Evolutionary conservation across 1,139 yeast species (phyloP).

Genomic region (Suhomyces kunorum): DNA sequence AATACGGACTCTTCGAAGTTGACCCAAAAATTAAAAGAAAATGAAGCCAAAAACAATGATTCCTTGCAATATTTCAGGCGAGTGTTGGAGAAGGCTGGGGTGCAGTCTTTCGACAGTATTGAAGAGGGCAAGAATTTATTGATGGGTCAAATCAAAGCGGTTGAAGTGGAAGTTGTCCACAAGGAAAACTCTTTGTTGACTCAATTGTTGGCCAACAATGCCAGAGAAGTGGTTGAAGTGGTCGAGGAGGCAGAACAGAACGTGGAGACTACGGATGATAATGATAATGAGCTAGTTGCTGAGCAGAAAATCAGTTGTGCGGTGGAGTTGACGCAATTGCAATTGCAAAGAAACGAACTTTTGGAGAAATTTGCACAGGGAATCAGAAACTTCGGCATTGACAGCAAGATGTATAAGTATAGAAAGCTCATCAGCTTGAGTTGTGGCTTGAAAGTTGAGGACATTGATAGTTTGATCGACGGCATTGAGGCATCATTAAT

Average conservation of each 20-base stretch:
- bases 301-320: slow-evolving; percentile 30
- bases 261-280: slow-evolving; percentile 11
- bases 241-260: slow-evolving; percentile 48
- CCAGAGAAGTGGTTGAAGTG: slow-evolving; percentile 48
- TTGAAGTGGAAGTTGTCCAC: slow-evolving; percentile 32
- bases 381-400: slow-evolving; percentile 42
- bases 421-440: slow-evolving; percentile 78
- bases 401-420: slow-evolving; percentile 72
- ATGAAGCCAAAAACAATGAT: slow-evolving; percentile 20
- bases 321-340: slow-evolving; percentile 53
- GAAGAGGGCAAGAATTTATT: slow-evolving; percentile 33
- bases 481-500: slow-evolving; percentile 48
- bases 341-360: slow-evolving; percentile 49
- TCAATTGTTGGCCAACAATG: slow-evolving; percentile 43
- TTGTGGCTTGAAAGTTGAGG: slow-evolving; percentile 78
- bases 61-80: slow-evolving; percentile 19
- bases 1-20: slow-evolving; percentile 24
- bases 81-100: slow-evolving; percentile 26
- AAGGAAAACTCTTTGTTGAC: slow-evolving; percentile 38
- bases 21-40: slow-evolving; percentile 22
- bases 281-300: slow-evolving; percentile 20
- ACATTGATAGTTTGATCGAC: slow-evolving; percentile 64
- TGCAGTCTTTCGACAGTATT: slow-evolving; percentile 27
- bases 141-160: slow-evolving; percentile 21
- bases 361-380: slow-evolving; percentile 41